These are phyloP conservation scores for Cardamine chenopodiifolia DNA, from an alignment of 345 rosid genomes.

Conservation along the genomic window DNA sequence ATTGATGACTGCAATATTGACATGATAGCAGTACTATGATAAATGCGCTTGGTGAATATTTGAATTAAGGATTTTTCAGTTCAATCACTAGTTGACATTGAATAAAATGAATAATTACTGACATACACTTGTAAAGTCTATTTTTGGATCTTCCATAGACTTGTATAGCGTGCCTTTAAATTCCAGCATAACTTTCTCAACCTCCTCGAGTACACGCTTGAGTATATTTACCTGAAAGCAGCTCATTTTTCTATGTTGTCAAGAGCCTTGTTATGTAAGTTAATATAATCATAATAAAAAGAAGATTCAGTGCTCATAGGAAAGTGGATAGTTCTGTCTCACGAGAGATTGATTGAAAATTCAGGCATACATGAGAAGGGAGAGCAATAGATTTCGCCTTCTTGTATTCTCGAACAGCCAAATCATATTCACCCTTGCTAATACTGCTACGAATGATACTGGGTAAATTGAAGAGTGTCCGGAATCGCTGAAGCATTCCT, in stretches of 20 bases:
- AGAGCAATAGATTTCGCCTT: slow-evolving; percentile 97
- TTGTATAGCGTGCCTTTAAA: slow-evolving; percentile 91
- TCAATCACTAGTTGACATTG: slow-evolving; percentile 11
- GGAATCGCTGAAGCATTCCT: slow-evolving; percentile 98
- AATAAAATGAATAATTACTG: slow-evolving; percentile 11
- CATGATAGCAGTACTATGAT: slow-evolving; percentile 15
- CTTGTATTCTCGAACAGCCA: slow-evolving; percentile 97
- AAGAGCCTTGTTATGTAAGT: slow-evolving; percentile 25
- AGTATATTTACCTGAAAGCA: slow-evolving; percentile 86
- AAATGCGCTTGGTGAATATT: slow-evolving; percentile 1
- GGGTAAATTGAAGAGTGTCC: slow-evolving; percentile 91
- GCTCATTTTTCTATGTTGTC: slow-evolving; percentile 17
- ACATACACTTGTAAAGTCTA: slow-evolving; percentile 85
- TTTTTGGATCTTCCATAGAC: slow-evolving; percentile 95
- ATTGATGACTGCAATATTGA: slow-evolving; percentile 17
- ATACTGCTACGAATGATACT: slow-evolving; percentile 92
- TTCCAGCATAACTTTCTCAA: slow-evolving; percentile 95
- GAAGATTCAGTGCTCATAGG: slow-evolving; percentile 9
- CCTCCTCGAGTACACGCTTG: slow-evolving; percentile 98
- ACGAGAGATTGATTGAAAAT: slow-evolving; percentile 12
- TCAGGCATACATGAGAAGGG: slow-evolving; percentile 82
- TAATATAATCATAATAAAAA: background rate
- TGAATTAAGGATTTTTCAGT: slow-evolving; percentile 14
- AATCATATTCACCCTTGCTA: slow-evolving; percentile 93
- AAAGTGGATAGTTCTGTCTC: slow-evolving; percentile 23